Conservation (phyloP, 1,139 yeast genomes). For the Geotrichum klebahnii region DNA sequence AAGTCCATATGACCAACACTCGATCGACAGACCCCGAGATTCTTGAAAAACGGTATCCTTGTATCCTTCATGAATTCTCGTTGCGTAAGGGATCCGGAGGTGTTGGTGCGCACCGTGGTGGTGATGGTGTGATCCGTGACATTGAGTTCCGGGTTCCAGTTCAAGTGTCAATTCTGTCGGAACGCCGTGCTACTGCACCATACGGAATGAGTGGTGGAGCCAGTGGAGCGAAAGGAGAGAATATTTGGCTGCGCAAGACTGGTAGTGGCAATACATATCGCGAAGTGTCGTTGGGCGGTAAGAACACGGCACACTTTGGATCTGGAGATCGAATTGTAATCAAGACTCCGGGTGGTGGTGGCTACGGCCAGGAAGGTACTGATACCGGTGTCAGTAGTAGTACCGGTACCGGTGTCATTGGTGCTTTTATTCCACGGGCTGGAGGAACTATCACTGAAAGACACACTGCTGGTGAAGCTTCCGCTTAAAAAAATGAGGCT, state of each 20-base stretch:
- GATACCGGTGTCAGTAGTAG: neutral
- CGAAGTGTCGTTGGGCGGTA: slow-evolving; percentile 52
- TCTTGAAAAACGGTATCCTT: slow-evolving; percentile 64
- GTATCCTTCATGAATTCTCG: slow-evolving; percentile 52
- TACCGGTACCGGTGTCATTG: neutral
- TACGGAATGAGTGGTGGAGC: slow-evolving; percentile 60
- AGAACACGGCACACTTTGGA: slow-evolving; percentile 49
- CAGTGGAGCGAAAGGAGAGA: slow-evolving; percentile 57
- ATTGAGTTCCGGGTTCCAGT: slow-evolving; percentile 55
- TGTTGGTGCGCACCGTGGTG: slow-evolving; percentile 51
- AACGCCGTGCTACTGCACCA: slow-evolving; percentile 57
- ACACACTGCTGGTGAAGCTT: slow-evolving; percentile 13
- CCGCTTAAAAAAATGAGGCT: slow-evolving; percentile 10
- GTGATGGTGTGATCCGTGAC: slow-evolving; percentile 60
- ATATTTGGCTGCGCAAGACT: slow-evolving; percentile 46
- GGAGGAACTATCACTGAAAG: slow-evolving; percentile 20
- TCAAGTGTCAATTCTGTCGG: slow-evolving; percentile 57
- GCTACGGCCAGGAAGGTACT: slow-evolving; percentile 32
- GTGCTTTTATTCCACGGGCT: slow-evolving; percentile 19
- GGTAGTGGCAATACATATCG: slow-evolving; percentile 29
- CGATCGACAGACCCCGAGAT: slow-evolving; percentile 67
- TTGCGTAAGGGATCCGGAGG: slow-evolving; percentile 58
- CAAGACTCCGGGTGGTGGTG: slow-evolving; percentile 50
- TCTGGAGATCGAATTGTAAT: slow-evolving; percentile 56
- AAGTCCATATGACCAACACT: slow-evolving; percentile 68